A percentile compares a stretch with the other conserved stretches of the same genome.
These are phyloP conservation scores for Fusarium sp. DNA, from an alignment of 2,329 filamentous ascomycete genomes.

Conservation along the genomic window DNA sequence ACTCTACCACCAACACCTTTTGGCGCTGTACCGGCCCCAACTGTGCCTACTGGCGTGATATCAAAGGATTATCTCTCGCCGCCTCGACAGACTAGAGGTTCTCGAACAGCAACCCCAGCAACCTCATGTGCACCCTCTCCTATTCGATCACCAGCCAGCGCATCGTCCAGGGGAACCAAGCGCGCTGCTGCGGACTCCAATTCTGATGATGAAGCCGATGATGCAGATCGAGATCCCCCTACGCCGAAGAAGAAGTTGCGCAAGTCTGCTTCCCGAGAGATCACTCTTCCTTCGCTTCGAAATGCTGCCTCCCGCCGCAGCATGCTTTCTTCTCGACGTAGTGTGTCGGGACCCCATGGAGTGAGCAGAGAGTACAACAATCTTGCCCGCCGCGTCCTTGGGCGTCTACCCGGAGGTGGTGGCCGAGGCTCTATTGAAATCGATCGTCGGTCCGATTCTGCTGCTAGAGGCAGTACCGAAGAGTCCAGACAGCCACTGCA, in stretches of 20 bases:
- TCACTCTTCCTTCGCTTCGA: conserved; percentile 54
- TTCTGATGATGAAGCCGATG: conserved; percentile 53
- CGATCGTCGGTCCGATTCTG: conserved; percentile 30
- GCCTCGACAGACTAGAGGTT: conserved; percentile 49
- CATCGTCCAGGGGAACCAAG: conserved; percentile 64
- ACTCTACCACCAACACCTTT: conserved; percentile 30
- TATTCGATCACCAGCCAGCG: conserved; percentile 53
- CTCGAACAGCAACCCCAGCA: conserved; percentile 42
- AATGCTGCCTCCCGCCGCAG: conserved; percentile 46
- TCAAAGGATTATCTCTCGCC: conserved; percentile 36
- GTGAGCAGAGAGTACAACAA: conserved; percentile 42
- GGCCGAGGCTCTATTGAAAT: conserved; percentile 35
- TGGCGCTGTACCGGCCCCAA: conserved; percentile 41
- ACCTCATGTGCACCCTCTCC: conserved; percentile 39
- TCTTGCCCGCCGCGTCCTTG: conserved; percentile 47
- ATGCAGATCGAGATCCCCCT: conserved; percentile 34
- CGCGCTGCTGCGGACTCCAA: conserved; percentile 57
- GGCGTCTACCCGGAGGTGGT: conserved; percentile 42
- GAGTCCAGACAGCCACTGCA: conserved; percentile 32
- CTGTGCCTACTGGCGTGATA: conserved; percentile 30
- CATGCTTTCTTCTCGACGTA: conserved; percentile 46
- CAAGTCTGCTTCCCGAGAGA: conserved; percentile 62
- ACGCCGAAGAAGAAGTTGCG: conserved; percentile 65
- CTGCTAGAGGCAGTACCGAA: conserved; percentile 39
- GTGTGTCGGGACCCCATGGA: conserved; percentile 46